phyloP scores from a whole-genome alignment of 1,139 yeast genomes.

The Zygosaccharomyces pseudobailii region DNA sequence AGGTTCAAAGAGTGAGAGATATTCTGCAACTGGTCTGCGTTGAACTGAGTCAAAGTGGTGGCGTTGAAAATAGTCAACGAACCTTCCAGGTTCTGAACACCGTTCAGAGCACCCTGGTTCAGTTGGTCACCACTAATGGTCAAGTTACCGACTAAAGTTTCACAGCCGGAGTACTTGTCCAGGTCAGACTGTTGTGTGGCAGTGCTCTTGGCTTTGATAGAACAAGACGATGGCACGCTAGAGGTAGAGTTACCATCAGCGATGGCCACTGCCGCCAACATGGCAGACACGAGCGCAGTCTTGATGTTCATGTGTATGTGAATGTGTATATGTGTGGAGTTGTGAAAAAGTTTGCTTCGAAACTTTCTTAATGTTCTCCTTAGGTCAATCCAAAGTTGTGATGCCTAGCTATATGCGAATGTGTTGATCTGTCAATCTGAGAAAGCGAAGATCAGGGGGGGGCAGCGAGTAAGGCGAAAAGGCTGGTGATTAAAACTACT shows the following conservation, averaged over 20 bases:
- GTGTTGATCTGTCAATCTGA: background rate
- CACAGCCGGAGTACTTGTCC: slow-evolving; percentile 68
- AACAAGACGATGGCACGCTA: slow-evolving; percentile 38
- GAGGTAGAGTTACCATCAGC: slow-evolving; percentile 16
- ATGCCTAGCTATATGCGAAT: background rate
- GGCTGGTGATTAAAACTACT: background rate
- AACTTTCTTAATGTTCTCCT: background rate
- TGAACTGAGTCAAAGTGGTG: slow-evolving; percentile 53
- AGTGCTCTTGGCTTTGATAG: slow-evolving; percentile 51
- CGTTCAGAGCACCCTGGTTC: slow-evolving; percentile 53
- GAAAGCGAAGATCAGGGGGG: background rate
- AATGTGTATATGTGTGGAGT: background rate
- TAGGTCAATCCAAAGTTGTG: background rate
- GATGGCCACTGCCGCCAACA: slow-evolving; percentile 2
- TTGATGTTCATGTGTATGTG: background rate
- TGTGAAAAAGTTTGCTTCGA: background rate
- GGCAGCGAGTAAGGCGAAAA: background rate
- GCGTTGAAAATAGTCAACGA: slow-evolving; percentile 63
- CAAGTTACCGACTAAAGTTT: slow-evolving; percentile 76
- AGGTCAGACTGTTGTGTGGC: slow-evolving; percentile 77
- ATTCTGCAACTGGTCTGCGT: slow-evolving; percentile 73
- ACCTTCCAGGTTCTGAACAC: slow-evolving; percentile 71
- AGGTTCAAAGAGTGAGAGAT: slow-evolving; percentile 68
- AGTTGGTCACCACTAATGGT: slow-evolving; percentile 54
- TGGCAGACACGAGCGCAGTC: background rate